Evolutionary conservation across 768 basidiomycete species (phyloP), one percentile per base, ranked within the genome.

Genomic region (Boletus sp.): DNA sequence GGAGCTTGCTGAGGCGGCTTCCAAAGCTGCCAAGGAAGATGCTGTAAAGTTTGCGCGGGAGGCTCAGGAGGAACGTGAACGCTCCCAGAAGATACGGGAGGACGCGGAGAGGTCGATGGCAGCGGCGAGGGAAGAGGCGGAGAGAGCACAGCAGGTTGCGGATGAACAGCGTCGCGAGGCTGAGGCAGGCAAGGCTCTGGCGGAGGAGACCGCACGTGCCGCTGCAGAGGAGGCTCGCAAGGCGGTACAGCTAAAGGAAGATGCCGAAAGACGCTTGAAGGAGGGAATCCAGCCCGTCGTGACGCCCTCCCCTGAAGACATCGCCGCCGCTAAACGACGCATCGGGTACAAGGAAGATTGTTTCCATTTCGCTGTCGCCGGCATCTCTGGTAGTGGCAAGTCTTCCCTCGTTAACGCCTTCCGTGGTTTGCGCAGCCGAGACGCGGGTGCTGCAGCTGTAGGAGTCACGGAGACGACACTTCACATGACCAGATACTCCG

Each of bases 331-430:
- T 5, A 70, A 69, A 50, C 58, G n/a, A 7, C 59, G 56, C 2
- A 37, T 70, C 14, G 62, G 63, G 49, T 70, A 67, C 37, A 60
- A 30, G 11, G 70, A 75, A 17, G 68, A 64, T 2, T 40, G 56
- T 10, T 72, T 72, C 40, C 73, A 76, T 39, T 68, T 76, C 48
- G 75, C 71, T 2, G 44, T 76, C 48, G 72, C 71, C 9, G 75
- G 75, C 1, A 37, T 68, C 35, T 63, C 72, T 2, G 74, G 73
- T 6, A 67, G 71, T n/a, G 73, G 75, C 39, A 76, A 76, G 53
- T 76, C 75, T 1, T 75, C 75, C 9, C 63, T 76, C 7, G 66
- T 76, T 18, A 75, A 76, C 55, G 67, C 74, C 4, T 66, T 75
- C 46, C 72, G 75, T 5, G 73, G 75, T 9, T 35, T 75, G 37